These are phyloP conservation scores for Grifola frondosa DNA, from an alignment of 1,284 basidiomycete species.

Conservation along the genomic window DNA sequence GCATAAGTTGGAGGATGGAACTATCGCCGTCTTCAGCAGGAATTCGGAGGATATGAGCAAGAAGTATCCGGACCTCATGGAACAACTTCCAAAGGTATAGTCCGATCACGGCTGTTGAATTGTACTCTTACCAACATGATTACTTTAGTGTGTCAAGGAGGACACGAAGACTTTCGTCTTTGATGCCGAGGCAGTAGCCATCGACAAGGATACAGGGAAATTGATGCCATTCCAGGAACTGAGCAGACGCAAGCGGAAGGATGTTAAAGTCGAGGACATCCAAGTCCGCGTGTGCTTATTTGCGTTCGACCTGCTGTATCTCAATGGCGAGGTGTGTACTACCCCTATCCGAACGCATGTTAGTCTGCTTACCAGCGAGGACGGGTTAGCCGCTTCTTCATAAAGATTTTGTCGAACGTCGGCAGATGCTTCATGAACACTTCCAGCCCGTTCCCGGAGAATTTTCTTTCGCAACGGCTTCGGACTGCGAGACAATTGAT, in stretches of 20 bases:
- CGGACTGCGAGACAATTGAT: conserved; percentile 87
- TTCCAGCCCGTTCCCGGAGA: conserved; percentile 86
- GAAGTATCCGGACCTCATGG: conserved; percentile 97
- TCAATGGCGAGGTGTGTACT: conserved; percentile 86
- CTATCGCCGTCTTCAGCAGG: conserved; percentile 87
- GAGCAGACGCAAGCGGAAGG: conserved; percentile 93
- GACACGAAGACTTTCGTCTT: conserved; percentile 87
- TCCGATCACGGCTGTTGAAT: too few species aligned
- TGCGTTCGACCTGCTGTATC: conserved; percentile 91
- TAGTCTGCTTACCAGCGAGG: not conserved
- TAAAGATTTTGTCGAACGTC: conserved; percentile 69
- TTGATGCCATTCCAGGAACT: conserved; percentile 98
- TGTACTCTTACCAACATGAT: too few species aligned
- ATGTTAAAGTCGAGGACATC: conserved; percentile 95
- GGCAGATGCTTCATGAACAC: conserved; percentile 75
- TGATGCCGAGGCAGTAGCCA: conserved; percentile 96
- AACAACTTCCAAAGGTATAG: conserved; percentile 85
- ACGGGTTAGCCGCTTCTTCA: conserved; percentile 71
- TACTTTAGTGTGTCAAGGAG: conserved; percentile 78
- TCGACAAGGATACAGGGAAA: conserved; percentile 81
- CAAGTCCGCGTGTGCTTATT: conserved; percentile 95
- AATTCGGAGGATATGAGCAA: conserved; percentile 99
- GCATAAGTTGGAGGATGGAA: conserved; percentile 79
- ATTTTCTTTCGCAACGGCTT: conserved; percentile 90
- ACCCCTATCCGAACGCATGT: not conserved